These are phyloP conservation scores for Aspergillus cristatus DNA, from an alignment of 495 filamentous ascomycete genomes.

Conservation along the genomic window DNA sequence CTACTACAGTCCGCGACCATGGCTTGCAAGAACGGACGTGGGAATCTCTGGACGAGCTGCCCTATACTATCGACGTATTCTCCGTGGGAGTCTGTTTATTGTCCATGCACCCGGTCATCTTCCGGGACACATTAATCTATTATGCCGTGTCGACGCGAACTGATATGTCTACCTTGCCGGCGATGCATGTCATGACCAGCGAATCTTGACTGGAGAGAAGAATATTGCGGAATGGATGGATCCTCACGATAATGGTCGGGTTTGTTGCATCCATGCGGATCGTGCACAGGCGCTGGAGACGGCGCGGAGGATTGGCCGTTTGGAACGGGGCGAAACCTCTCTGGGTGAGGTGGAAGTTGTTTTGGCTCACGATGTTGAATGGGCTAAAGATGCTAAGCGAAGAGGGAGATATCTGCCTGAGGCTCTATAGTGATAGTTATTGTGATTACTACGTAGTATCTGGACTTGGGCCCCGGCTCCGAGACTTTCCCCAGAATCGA, in stretches of 20 bases:
- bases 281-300: constrained; percentile 22
- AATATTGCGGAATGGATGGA: constrained; percentile 35
- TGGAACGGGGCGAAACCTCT: constrained; percentile 11
- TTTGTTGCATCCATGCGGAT: constrained; percentile 35
- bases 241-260: constrained; percentile 10
- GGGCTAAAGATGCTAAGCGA: constrained; percentile 9
- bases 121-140: constrained; percentile 38
- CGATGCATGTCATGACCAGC: constrained; percentile 38
- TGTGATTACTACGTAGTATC: too few relatives aligned
- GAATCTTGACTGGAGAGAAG: constrained; percentile 31
- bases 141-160: constrained; percentile 16
- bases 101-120: constrained; percentile 40
- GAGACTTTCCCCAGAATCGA: too few relatives aligned
- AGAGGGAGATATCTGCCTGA: constrained; percentile 1
- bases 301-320: constrained; percentile 17
- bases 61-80: constrained; percentile 33
- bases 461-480: too few relatives aligned
- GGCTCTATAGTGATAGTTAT: too few relatives aligned
- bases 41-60: too few relatives aligned
- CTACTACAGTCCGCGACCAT: too few relatives aligned
- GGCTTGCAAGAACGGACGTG: too few relatives aligned
- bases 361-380: constrained; percentile 36
- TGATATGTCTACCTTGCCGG: constrained; percentile 36
- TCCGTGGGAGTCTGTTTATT: constrained; percentile 23
- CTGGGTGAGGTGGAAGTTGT: constrained; percentile 29